Evolutionary conservation across 2,329 filamentous ascomycete genomes (phyloP), one percentile per base, ranked within the genome.

Genomic region (Hymenoscyphus fraxineus): DNA sequence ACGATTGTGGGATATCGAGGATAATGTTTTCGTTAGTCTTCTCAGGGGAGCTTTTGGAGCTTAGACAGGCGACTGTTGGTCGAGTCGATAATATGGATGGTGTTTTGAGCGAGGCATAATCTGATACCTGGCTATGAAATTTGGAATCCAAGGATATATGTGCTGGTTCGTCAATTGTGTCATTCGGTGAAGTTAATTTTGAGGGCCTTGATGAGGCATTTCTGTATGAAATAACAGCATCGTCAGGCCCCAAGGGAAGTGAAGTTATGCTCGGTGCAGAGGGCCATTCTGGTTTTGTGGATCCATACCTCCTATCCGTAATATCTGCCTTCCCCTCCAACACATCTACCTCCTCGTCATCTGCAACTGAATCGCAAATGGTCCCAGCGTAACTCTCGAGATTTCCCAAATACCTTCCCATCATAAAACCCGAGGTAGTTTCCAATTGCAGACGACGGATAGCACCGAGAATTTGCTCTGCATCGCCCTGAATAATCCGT

Each of bases 361-460:
- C 19, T 7, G 44, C n/a, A 51, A 22, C 44, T 51, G 59, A 32
- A 39, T 35, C 44, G 38, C 61, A 61, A 19, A 56, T 41, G 38
- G 40, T 65, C 51, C 63, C 64, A 4, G 58, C 61, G 54, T 63
- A 65, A 13, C 35, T 65, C 27, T 60, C 51, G 31, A 65, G 60
- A 31, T 61, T 61, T 32, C 60, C 61, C 16, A 65, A 27, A 39
- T 65, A 65, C 60, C 61, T 63, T 4, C 63, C 60, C 22, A 65
- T 32, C 39, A 60, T 58, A 15, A 63, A 63, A 6, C 58, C 60
- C 2, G 64, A 54, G 7, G 22, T 58, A 32, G 55, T 22, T 51
- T 58, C 57, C 22, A 27, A 12, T 41, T 65, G 58, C 60, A 65
- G 58, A n/a, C 58, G 61, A 54, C 57, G 57, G 38, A 65, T 65